Conservation (phyloP, 2,329 filamentous ascomycete species). For the Aspergillus aculeatus region DNA sequence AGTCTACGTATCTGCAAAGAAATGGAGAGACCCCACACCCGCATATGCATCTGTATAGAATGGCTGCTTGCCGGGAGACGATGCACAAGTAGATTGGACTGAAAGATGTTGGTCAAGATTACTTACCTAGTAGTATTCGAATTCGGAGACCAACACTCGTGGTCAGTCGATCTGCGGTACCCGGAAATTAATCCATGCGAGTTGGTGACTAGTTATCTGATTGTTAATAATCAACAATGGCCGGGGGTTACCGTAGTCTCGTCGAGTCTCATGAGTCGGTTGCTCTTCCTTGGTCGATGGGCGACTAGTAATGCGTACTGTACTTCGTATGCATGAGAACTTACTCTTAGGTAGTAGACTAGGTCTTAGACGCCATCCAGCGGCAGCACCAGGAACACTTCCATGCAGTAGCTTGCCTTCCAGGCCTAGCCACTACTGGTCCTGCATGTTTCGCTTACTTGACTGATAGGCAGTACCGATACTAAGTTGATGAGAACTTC, state of each 20-base stretch:
- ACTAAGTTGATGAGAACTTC: not conserved
- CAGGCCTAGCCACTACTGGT: not conserved
- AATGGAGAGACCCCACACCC: not conserved
- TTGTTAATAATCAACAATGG: not conserved
- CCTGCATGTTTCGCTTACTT: not conserved
- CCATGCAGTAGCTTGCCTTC: not conserved
- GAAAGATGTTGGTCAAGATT: not conserved
- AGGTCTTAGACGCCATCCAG: not conserved
- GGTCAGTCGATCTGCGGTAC: slow-evolving; percentile 11
- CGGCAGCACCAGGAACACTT: not conserved
- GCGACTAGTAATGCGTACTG: not conserved
- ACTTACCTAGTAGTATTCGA: not conserved
- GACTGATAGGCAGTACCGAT: not conserved
- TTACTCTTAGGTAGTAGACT: not conserved
- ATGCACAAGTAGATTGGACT: not conserved
- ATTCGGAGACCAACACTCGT: not conserved
- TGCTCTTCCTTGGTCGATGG: not conserved
- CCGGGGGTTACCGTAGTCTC: not conserved
- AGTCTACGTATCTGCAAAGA: not conserved
- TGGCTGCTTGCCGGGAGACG: not conserved
- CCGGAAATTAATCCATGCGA: slow-evolving; percentile 16
- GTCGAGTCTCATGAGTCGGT: not conserved
- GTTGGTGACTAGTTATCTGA: not conserved
- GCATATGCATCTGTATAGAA: not conserved
- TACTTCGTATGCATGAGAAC: not conserved